These are phyloP conservation scores for Akanthomyces muscarius DNA, from an alignment of 2,329 filamentous ascomycete genomes.

Conservation along the genomic window DNA sequence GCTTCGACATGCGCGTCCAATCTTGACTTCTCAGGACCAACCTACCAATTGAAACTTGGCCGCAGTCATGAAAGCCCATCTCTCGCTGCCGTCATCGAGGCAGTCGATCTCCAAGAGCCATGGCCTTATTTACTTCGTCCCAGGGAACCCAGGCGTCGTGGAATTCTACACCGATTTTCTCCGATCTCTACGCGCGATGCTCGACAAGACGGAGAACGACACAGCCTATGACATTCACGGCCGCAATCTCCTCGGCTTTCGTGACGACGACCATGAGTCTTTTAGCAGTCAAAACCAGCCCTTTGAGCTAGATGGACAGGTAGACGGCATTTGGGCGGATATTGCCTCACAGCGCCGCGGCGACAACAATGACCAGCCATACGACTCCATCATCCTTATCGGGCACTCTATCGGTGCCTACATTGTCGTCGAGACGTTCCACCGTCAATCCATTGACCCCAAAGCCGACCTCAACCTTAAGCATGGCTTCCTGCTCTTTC, in stretches of 20 bases:
- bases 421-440: slow-evolving; percentile 64
- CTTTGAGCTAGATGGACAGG: slow-evolving; percentile 51
- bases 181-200: slow-evolving; percentile 48
- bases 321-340: slow-evolving; percentile 40
- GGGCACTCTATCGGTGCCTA: slow-evolving; percentile 74
- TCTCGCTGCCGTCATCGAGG: slow-evolving; percentile 29
- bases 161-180: slow-evolving; percentile 70
- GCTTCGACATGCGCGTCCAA: not conserved
- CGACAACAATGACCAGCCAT: slow-evolving; percentile 28
- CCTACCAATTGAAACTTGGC: not conserved
- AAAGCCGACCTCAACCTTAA: slow-evolving; percentile 40
- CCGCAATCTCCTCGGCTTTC: slow-evolving; percentile 56
- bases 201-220: slow-evolving; percentile 39
- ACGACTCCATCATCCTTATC: slow-evolving; percentile 60
- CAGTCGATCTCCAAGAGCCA: slow-evolving; percentile 23
- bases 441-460: slow-evolving; percentile 45
- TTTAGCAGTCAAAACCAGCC: slow-evolving; percentile 42
- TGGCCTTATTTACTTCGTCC: slow-evolving; percentile 65
- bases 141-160: slow-evolving; percentile 73
- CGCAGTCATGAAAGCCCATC: slow-evolving; percentile 14
- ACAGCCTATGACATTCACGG: slow-evolving; percentile 53
- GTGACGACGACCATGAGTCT: slow-evolving; percentile 47
- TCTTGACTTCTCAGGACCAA: not conserved
- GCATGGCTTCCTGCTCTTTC: slow-evolving; percentile 64
- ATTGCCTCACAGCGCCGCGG: slow-evolving; percentile 31